phyloP scores from a whole-genome alignment of 208 protist species.

The Kentomonas sorsogonicus region DNA sequence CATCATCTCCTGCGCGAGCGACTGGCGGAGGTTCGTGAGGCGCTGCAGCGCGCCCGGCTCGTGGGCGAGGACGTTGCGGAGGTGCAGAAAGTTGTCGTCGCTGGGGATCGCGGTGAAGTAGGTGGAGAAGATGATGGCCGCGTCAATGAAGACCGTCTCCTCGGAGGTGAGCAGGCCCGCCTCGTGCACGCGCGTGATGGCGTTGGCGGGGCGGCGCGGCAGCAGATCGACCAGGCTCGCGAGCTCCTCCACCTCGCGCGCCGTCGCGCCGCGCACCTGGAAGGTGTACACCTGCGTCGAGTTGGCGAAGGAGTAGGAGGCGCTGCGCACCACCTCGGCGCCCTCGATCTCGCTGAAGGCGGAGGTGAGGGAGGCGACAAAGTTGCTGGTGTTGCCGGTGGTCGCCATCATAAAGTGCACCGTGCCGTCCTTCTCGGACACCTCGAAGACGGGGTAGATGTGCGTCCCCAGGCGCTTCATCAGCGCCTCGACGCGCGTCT shows the following conservation, averaged over 20 bases:
- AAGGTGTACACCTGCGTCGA: conserved; percentile 71
- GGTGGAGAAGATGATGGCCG: conserved; percentile 72
- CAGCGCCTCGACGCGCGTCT: conserved; percentile 23
- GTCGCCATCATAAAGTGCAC: conserved; percentile 68
- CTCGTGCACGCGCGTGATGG: conserved; percentile 68
- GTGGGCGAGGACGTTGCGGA: conserved; percentile 50
- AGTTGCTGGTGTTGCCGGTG: conserved; percentile 48
- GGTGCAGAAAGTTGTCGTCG: conserved; percentile 75
- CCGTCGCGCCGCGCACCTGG: conserved; percentile 36
- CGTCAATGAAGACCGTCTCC: conserved; percentile 69
- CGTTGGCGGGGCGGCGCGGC: conserved; percentile 58
- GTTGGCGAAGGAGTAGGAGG: conserved; percentile 78
- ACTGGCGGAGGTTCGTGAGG: conserved; percentile 78
- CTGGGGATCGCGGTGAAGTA: conserved; percentile 87
- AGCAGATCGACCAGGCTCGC: conserved; percentile 63
- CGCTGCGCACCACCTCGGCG: conserved; percentile 38
- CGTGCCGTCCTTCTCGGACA: conserved; percentile 18
- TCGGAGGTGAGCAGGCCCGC: conserved; percentile 43
- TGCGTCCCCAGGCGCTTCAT: conserved; percentile 45
- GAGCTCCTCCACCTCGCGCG: conserved; percentile 32
- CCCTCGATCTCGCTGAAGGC: conserved; percentile 63
- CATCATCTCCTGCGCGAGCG: conserved; percentile 83
- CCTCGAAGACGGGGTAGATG: conserved; percentile 53
- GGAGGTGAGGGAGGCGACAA: conserved; percentile 56
- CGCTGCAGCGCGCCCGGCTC: conserved; percentile 80